Evolutionary conservation across 768 basidiomycete species (phyloP), one percentile per base, ranked within the genome.

Genomic region (Xerocomellus amylosporus): DNA sequence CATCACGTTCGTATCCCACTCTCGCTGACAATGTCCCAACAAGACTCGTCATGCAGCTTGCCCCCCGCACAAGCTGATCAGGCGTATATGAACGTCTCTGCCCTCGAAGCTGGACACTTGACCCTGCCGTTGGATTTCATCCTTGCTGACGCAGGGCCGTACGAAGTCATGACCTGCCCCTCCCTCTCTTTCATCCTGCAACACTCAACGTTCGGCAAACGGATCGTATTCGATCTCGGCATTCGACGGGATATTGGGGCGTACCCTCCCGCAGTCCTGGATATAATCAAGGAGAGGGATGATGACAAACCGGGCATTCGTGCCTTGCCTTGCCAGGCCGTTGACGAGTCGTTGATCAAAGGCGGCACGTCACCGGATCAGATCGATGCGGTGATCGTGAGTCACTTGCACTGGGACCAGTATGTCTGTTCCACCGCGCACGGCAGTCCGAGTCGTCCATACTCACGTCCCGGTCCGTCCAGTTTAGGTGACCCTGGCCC

Each of bases 141-240:
- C 31, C 13, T 33, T 5, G 31, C 31, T 33, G 31, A 13, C 31
- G 31, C 31, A 13, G 31, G 31, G 31, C 31, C 31, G 12, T 5
- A 13, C 31, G 31, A 33, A 33, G 31, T 33, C 13, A 37, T 37
- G 6, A 37, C 17, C 36, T 37, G 36, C 15, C 36, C 36, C 15
- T 37, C 17, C 17, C 36, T 37, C 8, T 17, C 36, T 2, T 84
- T 84, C 68, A 71, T 81, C 51, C 64, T 84, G 34, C 71, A 68
- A 26, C 83, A 84, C 59, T 79, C 79, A 0, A 49, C 54, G 5
- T 72, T 64, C 5, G 63, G 67, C 14, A 62, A 71, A 9, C 74
- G 69, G n/a, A 60, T 80, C 39, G 45, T 82, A 4, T 83, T 84
- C 58, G 84, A 86, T 56, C 73, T 84, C 31, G 83, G 77, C 13